Base-by-base conservation (phyloP, 2,329 filamentous ascomycete genomes). In the Fusarium sp. region DNA sequence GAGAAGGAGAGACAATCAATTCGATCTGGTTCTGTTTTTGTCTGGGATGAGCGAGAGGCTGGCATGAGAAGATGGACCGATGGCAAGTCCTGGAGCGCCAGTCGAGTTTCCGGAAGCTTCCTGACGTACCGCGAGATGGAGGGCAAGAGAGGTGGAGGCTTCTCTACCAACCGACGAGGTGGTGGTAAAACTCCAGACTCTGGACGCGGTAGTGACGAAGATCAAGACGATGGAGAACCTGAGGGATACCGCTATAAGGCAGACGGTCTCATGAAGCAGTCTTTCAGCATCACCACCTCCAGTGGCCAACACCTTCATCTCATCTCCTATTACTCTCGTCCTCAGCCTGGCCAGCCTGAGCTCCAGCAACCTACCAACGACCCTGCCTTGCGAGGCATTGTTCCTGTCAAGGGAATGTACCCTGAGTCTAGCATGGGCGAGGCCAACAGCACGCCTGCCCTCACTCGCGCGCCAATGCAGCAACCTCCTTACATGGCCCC, bases 61-160 rank as follows among this genome's bases (percentile, higher is more conserved):
- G 96, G 96, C 72, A 99, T 99, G 96, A 88, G 96, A 76, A 87
- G 96, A 80, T 99, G 96, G 96, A 99, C 96, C 1, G 96, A 99
- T 75, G 96, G 96, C 59, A 99, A 99, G 80, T 98, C 95, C 37
- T 99, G 96, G 96, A 98, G 95, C 77, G 96, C 96, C 34, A 98
- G 95, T 82, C 89, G 96, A 68, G 96, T 99, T 1, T 98, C 95
- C 0, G 96, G 96, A 54, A 98, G 96, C 83, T 99, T 99, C 79
- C 82, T 99, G 64, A 98, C 96, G 10, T 99, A 99, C 78, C 88
- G 96, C 41, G 96, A 99, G 79, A 99, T 99, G 96, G 96, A 99
- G 81, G 96, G 96, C 80, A 98, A 98, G 85, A 88, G 96, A 68
- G 94, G 94, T 56, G 93, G 93, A 63, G 88, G 87, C 69, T 94